Evolutionary conservation across 2,329 filamentous ascomycete species (phyloP), one percentile per base, ranked within the genome.

Genomic region (Cryphonectria nitschkei): DNA sequence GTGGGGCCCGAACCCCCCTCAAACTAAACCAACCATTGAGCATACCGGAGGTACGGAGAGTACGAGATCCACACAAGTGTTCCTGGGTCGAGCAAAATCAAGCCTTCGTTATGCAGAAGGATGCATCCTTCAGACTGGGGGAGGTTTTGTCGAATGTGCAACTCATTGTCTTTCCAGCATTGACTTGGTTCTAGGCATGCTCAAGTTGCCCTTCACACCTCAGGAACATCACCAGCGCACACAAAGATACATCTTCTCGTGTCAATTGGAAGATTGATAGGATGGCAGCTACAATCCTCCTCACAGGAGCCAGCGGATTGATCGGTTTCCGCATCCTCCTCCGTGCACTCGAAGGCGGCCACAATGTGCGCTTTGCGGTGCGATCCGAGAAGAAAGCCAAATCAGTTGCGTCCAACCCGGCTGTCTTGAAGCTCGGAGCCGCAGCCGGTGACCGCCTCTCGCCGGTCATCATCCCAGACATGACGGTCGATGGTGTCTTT

Each of bases 281-380:
- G 13, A 73, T 74, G 72, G 14, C 73, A 56, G 29, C 67, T 6
- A 74, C 70, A 16, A 72, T 78, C 65, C 74, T 78, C 39, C 74
- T 77, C 46, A 78, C 77, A 1, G 77, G 77, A 0, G 74, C 76
- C 19, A 76, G 73, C 41, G 77, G 77, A 32, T 41, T 77, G 19
- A 74, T 78, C 52, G 77, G 77, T 37, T 78, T 79, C 64, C 75
- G 74, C 11, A 73, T 77, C 32, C 74, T 79, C 1, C 72, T 77
- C 5, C 72, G 62, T 6, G 74, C 75, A 65, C 72, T 79, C 11
- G 73, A 62, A 6, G 74, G 70, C 9, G 76, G 77, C 19, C 70
- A 77, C 37, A 75, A 70, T 13, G 76, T 78, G 4, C 77, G 75
- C 7, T 76, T 74, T 54, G 73, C 75, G 19, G 76, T 69, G 1